A percentile compares a stretch with the other conserved stretches of the same genome.
These are phyloP conservation scores for Pyrrhoderma lamaoense DNA, from an alignment of 1,284 basidiomycete species.

Conservation along the genomic window DNA sequence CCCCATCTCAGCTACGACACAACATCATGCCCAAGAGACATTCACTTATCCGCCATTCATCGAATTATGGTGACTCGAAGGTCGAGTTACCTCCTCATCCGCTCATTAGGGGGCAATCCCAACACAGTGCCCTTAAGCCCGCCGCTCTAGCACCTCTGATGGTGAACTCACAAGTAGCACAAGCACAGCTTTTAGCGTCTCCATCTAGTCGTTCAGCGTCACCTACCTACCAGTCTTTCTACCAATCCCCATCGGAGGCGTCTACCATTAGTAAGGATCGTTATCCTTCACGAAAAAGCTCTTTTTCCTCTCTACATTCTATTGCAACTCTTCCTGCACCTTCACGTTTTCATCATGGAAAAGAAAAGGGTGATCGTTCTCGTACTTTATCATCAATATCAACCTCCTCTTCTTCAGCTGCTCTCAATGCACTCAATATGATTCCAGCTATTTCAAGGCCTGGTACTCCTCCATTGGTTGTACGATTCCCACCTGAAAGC, in stretches of 20 bases:
- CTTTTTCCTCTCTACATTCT: slow-evolving; percentile 59
- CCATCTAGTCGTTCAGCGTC: slow-evolving; percentile 28
- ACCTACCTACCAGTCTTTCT: slow-evolving; percentile 32
- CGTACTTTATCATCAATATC: slow-evolving; percentile 62
- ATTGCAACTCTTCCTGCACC: slow-evolving; percentile 51
- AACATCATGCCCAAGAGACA: slow-evolving; percentile 10
- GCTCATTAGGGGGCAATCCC: slow-evolving; percentile 64
- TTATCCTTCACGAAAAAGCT: slow-evolving; percentile 33
- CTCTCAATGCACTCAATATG: slow-evolving; percentile 55
- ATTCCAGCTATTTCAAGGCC: slow-evolving; percentile 46
- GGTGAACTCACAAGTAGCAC: slow-evolving; percentile 45
- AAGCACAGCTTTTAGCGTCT: slow-evolving; percentile 36
- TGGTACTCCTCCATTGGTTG: slow-evolving; percentile 40
- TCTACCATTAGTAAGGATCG: slow-evolving; percentile 25
- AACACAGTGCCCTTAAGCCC: slow-evolving; percentile 39
- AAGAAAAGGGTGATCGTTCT: slow-evolving; percentile 38
- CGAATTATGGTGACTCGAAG: slow-evolving; percentile 11
- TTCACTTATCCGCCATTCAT: slow-evolving; percentile 9
- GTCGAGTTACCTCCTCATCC: slow-evolving; percentile 51
- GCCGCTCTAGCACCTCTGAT: slow-evolving; percentile 56
- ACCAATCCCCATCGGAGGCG: slow-evolving; percentile 25
- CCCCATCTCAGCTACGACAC: slow-evolving; percentile 28
- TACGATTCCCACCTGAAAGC: slow-evolving; percentile 49
- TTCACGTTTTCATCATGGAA: slow-evolving; percentile 29
- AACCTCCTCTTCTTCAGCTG: slow-evolving; percentile 52